Conservation (phyloP, 352 stramenopile genomes). For the Globisporangium orthogonon region DNA sequence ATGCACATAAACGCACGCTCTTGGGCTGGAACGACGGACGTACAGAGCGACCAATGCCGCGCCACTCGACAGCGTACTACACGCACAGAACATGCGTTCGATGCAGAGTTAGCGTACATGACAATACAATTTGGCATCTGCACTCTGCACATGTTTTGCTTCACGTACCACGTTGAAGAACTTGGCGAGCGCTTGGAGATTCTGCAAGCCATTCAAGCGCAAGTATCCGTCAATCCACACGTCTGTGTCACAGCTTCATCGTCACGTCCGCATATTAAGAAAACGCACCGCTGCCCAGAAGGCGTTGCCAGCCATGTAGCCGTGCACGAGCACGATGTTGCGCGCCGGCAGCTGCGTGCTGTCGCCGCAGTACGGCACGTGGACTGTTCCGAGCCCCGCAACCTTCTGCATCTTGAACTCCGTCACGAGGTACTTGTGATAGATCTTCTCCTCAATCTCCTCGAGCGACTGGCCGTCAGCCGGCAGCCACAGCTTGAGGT, state of each 20-base stretch:
- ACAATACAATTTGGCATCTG: background rate
- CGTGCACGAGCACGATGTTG: constrained; percentile 69
- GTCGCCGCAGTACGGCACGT: constrained; percentile 72
- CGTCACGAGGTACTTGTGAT: constrained; percentile 53
- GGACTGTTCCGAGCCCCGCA: constrained; percentile 60
- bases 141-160: background rate
- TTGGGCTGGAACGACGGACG: constrained; percentile 55
- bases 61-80: constrained; percentile 81
- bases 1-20: constrained; percentile 18
- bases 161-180: constrained; percentile 72
- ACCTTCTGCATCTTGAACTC: constrained; percentile 51
- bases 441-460: constrained; percentile 57
- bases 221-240: constrained; percentile 1
- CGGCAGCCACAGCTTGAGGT: constrained; percentile 46
- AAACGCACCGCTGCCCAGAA: constrained; percentile 63
- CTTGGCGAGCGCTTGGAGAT: constrained; percentile 68
- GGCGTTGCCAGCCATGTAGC: constrained; percentile 68
- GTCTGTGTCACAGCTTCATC: background rate
- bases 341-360: constrained; percentile 35
- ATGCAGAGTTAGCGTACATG: too few relatives aligned
- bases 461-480: constrained; percentile 44
- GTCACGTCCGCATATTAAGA: background rate
- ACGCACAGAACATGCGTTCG: background rate
- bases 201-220: constrained; percentile 24
- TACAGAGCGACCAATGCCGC: constrained; percentile 67